These are phyloP conservation scores for Ailanthus altissimus DNA, from an alignment of 345 rosid genomes.

Conservation along the genomic window DNA sequence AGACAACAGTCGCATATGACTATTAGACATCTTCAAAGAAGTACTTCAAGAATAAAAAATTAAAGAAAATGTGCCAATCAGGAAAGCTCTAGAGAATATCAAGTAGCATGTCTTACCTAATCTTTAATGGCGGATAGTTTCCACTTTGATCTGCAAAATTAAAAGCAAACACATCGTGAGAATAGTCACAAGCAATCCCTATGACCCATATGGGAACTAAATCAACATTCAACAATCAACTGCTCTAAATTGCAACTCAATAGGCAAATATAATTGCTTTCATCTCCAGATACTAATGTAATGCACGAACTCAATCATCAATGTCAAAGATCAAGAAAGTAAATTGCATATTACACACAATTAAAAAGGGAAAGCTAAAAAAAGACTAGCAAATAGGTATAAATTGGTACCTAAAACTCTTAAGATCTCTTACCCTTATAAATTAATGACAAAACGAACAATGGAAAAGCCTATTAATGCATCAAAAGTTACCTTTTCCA, in stretches of 20 bases:
- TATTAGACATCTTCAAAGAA: slow-evolving; percentile 24
- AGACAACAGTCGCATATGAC: background rate
- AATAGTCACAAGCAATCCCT: background rate
- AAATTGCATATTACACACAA: background rate
- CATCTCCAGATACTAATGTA: background rate
- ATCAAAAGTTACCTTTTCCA: slow-evolving; percentile 10
- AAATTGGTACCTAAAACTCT: background rate
- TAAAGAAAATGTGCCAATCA: background rate
- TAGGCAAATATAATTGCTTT: background rate
- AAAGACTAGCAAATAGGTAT: background rate
- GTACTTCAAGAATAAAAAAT: background rate
- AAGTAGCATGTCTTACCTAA: slow-evolving; percentile 31
- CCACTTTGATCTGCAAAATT: slow-evolving; percentile 46
- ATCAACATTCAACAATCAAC: too few relatives aligned
- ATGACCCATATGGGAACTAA: too few relatives aligned
- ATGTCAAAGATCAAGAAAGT: background rate
- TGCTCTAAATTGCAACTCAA: background rate
- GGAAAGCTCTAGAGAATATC: background rate
- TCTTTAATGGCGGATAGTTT: slow-evolving; percentile 44
- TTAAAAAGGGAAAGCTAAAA: background rate
- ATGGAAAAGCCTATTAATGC: too few relatives aligned
- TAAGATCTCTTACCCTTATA: too few relatives aligned
- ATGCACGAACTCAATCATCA: background rate
- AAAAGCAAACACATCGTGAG: slow-evolving; percentile 10
- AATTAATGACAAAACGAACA: too few relatives aligned